Evolutionary conservation across 805 yeast genomes (phyloP), one percentile per base, ranked within the genome.

Genomic region (Candida verbasci): DNA sequence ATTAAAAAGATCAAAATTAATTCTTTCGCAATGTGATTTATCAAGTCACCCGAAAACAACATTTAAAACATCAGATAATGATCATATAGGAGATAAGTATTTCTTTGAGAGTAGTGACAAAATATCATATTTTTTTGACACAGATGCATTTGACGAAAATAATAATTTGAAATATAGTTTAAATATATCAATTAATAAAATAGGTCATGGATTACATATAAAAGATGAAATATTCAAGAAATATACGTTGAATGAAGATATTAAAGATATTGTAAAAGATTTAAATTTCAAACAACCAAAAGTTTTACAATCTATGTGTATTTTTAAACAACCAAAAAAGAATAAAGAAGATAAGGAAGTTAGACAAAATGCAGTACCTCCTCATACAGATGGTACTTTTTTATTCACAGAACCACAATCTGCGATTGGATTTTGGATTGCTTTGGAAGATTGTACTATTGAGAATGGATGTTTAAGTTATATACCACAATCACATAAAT

Each of bases 381-480:
- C 83, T 1, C 94, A 85, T 49, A 83, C 80, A 37, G 94, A 85
- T 53, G 87, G 78, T 2, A 77, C 78, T 2, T 85, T 85, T 46
- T 62, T 85, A 17, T 84, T 68, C 55, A 84, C 93, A 0, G 63
- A 76, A 12, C 94, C 94, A 3, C 79, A 73, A 35, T 61, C 76
- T 2, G 86, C 88, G 1, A 55, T 83, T 26, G 94, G 94, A 2
- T 85, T 81, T 52, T 84, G 94, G 94, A 76, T 78, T 50, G 89
- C 93, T 0, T 57, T 84, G 43, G 87, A 85, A 47, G 84, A 82
- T 47, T 84, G 93, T 53, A 78, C 87, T 89, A 0, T 91, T 89
- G 0, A 74, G 86, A 3, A 93, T 85, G 50, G 74, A 72, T 52
- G 62, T 58, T 6, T 61, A 65, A 24, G 78, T 78, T 1, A 67